Evolutionary conservation across 495 filamentous ascomycete species (phyloP).

Genomic region (Neurospora sp.): DNA sequence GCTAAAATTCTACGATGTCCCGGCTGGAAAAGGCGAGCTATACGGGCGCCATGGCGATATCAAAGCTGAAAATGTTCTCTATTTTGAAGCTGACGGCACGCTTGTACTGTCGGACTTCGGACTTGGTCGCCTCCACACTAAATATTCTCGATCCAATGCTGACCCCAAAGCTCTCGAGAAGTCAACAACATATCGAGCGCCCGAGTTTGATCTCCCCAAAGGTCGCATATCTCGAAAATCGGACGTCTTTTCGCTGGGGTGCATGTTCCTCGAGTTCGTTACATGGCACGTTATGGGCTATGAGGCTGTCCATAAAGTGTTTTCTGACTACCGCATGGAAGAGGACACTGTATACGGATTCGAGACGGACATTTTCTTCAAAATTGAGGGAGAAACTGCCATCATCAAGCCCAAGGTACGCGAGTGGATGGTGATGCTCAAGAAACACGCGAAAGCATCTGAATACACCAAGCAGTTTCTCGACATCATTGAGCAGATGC

Average conservation of each 20-base stretch:
- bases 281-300: slow-evolving; percentile 3
- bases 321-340: neutral
- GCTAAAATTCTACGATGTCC: neutral
- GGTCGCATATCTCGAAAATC: neutral
- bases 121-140: neutral
- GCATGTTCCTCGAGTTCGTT: slow-evolving; percentile 3
- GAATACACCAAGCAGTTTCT: neutral
- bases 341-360: neutral
- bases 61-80: slow-evolving; percentile 1
- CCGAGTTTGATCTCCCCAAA: slow-evolving; percentile 1
- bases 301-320: neutral
- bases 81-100: neutral
- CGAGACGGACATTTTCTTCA: slow-evolving; percentile 1
- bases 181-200: slow-evolving; percentile 4
- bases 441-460: neutral
- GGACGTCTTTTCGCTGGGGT: slow-evolving; percentile 6
- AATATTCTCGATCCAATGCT: neutral
- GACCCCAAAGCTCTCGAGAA: neutral
- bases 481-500: neutral
- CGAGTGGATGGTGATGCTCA: neutral
- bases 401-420: neutral
- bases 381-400: neutral
- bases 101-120: neutral
- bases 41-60: slow-evolving; percentile 1
- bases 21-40: neutral